Evolutionary conservation across 2,329 filamentous ascomycete genomes (phyloP), one percentile per base, ranked within the genome.

Genomic region (Calonectria hawksworthii): DNA sequence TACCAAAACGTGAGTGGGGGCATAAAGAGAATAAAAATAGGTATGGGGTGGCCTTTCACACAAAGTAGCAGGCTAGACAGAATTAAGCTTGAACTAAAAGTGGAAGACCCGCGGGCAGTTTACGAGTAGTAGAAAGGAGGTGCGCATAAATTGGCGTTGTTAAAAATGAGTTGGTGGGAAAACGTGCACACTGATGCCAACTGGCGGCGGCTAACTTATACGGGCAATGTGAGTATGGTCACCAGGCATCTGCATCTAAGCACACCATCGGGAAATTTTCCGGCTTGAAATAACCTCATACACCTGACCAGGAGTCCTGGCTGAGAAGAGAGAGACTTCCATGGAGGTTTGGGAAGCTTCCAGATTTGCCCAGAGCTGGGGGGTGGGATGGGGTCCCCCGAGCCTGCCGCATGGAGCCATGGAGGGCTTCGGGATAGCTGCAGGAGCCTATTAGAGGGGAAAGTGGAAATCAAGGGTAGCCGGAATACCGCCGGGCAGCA

Each of bases 191-290:
- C 30, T 44, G 41, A 41, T 52, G 52, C 5, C 51, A 52, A 56
- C 68, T 66, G 71, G 71, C 52, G 70, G 63, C 47, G 70, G 52
- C 75, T 71, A 70, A 75, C 75, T 76, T 76, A 76, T 76, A 75
- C 75, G 51, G 68, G 70, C 36, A 72, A 68, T 52, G n/a, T 56
- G 52, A 65, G 64, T 64, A n/a, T 64, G 52, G 32, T n/a, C 34
- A 36, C 61, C 32, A 73, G 51, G 54, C 50, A 66, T 38, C 70
- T 16, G 56, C 54, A 59, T 64, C 59, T 23, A 38, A 59, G n/a
- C 41, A 68, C 54, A 68, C 59, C 70, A 69, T 56, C 63, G 56
- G 75, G 66, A 75, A 63, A 56, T 71, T 74, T 28, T 47, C 63
- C 73, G 59, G 21, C 36, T 30, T n/a, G 30, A 47, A 72, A 47